phyloP scores from a whole-genome alignment of 1,284 basidiomycete genomes.

The Puccinia coronata region DNA sequence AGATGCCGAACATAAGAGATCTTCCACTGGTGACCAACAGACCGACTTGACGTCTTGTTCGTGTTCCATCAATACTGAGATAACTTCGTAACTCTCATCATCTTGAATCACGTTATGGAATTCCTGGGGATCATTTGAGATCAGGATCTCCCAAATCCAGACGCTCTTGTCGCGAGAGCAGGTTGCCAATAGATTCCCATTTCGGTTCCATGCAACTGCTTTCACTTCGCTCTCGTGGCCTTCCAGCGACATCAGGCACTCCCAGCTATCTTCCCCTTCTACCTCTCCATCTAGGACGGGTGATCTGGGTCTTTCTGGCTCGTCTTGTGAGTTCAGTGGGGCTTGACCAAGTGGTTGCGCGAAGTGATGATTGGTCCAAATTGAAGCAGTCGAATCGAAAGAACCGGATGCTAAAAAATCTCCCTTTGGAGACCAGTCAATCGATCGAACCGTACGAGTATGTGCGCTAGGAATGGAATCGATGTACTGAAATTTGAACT shows the following conservation, averaged over 20 bases:
- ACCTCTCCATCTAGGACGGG: slow-evolving; percentile 63
- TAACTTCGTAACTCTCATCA: slow-evolving; percentile 83
- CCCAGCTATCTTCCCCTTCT: slow-evolving; percentile 62
- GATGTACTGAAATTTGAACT: slow-evolving; percentile 51
- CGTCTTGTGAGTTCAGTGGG: slow-evolving; percentile 62
- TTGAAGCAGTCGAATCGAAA: slow-evolving; percentile 87
- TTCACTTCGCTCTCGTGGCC: slow-evolving; percentile 99
- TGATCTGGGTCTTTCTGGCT: slow-evolving; percentile 56
- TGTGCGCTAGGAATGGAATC: slow-evolving; percentile 70
- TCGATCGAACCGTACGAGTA: slow-evolving; percentile 80
- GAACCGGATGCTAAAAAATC: slow-evolving; percentile 87
- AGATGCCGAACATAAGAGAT: slow-evolving; percentile 93
- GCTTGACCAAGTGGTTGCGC: slow-evolving; percentile 58
- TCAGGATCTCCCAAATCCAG: slow-evolving; percentile 88
- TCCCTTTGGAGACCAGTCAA: slow-evolving; percentile 90
- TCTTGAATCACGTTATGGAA: slow-evolving; percentile 66
- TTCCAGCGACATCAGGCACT: slow-evolving; percentile 82
- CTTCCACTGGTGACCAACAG: slow-evolving; percentile 91
- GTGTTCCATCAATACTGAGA: slow-evolving; percentile 96
- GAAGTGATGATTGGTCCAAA: slow-evolving; percentile 71
- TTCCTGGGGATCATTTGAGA: slow-evolving; percentile 63
- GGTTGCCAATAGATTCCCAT: slow-evolving; percentile 80
- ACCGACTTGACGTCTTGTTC: slow-evolving; percentile 94
- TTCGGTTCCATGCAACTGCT: slow-evolving; percentile 78
- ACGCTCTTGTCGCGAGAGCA: slow-evolving; percentile 96